These are phyloP conservation scores for Pseudogymnoascus sp. DNA, from an alignment of 2,329 filamentous ascomycete genomes.

Conservation along the genomic window DNA sequence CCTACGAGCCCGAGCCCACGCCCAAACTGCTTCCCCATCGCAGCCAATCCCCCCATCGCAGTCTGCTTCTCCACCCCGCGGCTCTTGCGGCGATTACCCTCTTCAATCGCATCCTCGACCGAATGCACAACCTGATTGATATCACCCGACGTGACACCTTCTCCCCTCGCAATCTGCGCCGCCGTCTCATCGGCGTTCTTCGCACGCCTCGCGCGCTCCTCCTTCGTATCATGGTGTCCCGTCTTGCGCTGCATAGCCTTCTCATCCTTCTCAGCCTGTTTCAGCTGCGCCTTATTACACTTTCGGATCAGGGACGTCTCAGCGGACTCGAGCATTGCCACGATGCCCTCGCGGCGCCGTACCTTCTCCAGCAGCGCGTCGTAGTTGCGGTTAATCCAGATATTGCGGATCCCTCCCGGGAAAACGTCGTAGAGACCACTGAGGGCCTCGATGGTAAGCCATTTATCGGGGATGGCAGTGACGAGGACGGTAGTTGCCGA, in stretches of 20 bases:
- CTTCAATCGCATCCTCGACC: slow-evolving; percentile 37
- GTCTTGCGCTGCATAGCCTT: slow-evolving; percentile 8
- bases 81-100: slow-evolving; percentile 24
- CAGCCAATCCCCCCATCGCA: slow-evolving; percentile 3
- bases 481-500: slow-evolving; percentile 95
- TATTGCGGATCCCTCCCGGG: slow-evolving; percentile 85
- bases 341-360: slow-evolving; percentile 61
- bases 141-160: slow-evolving; percentile 44
- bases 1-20: slow-evolving; percentile 21
- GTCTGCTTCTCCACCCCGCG: slow-evolving; percentile 11
- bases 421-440: slow-evolving; percentile 88
- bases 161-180: slow-evolving; percentile 35
- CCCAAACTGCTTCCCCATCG: slow-evolving; percentile 3
- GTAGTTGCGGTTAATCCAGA: slow-evolving; percentile 92
- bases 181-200: slow-evolving; percentile 32
- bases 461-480: slow-evolving; percentile 80
- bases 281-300: slow-evolving; percentile 71
- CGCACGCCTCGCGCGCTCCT: slow-evolving; percentile 28
- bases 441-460: slow-evolving; percentile 76
- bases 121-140: slow-evolving; percentile 45
- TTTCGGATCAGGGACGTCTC: slow-evolving; percentile 76
- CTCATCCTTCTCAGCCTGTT: slow-evolving; percentile 35
- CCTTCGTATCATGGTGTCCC: slow-evolving; percentile 15
- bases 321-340: slow-evolving; percentile 64
- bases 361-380: slow-evolving; percentile 80